phyloP scores from a whole-genome alignment of 2,329 filamentous ascomycete species.

The Geosmithia flava region DNA sequence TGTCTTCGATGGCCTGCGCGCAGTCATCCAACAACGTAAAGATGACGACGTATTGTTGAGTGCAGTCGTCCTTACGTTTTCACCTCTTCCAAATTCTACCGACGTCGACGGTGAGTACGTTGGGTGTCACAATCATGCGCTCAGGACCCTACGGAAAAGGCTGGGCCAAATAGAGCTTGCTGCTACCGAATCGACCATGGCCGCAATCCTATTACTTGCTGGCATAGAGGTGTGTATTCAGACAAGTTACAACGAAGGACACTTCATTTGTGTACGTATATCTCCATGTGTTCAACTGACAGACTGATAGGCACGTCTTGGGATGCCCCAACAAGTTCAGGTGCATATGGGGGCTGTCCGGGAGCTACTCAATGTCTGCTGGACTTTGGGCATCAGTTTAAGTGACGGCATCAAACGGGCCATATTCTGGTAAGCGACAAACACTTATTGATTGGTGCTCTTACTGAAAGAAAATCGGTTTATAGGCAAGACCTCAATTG shows the following conservation, averaged over 20 bases:
- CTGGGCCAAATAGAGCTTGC: slow-evolving; percentile 14
- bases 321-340: slow-evolving; percentile 21
- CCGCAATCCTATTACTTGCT: slow-evolving; percentile 26
- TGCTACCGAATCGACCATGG: slow-evolving; percentile 22
- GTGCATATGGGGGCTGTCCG: slow-evolving; percentile 26
- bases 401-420: slow-evolving; percentile 28
- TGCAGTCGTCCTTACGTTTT: too few species aligned
- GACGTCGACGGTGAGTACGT: slow-evolving; percentile 19
- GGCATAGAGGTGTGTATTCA: slow-evolving; percentile 23
- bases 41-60: slow-evolving; percentile 21
- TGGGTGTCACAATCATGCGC: slow-evolving; percentile 17
- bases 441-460: neutral
- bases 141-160: slow-evolving; percentile 18
- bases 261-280: neutral
- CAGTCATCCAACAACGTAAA: slow-evolving; percentile 23
- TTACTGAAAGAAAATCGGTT: slow-evolving; percentile 3
- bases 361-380: slow-evolving; percentile 19
- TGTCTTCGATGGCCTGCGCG: slow-evolving; percentile 21
- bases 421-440: slow-evolving; percentile 29
- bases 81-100: neutral
- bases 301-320: slow-evolving; percentile 19
- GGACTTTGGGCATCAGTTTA: slow-evolving; percentile 13
- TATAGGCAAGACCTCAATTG: slow-evolving; percentile 29
- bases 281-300: too few species aligned
- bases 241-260: neutral